phyloP scores from a whole-genome alignment of 257 asterid species.

The Nicotiana paniculata region DNA sequence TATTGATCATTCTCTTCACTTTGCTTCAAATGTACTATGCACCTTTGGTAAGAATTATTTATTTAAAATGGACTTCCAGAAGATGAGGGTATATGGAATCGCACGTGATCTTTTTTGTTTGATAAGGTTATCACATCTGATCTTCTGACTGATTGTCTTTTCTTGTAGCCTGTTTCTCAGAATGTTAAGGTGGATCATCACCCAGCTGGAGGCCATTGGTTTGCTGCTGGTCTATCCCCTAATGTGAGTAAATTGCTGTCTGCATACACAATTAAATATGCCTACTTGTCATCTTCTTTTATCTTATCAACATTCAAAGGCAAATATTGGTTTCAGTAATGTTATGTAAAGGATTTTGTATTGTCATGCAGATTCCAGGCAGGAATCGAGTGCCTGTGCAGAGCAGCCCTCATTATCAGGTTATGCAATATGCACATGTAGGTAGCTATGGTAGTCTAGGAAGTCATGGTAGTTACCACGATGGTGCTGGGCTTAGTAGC shows the following conservation, averaged over 20 bases:
- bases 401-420: constrained; percentile 79
- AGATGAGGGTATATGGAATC: background rate
- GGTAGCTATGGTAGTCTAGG: constrained; percentile 98
- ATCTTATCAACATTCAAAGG: background rate
- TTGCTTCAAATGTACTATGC: background rate
- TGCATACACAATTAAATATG: constrained; percentile 8
- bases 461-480: constrained; percentile 96
- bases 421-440: constrained; percentile 63
- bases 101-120: background rate
- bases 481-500: constrained; percentile 70
- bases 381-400: constrained; percentile 56
- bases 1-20: background rate
- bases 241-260: constrained; percentile 55
- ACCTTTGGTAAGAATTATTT: background rate
- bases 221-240: constrained; percentile 98
- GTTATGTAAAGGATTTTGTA: background rate
- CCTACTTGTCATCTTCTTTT: background rate
- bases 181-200: constrained; percentile 86
- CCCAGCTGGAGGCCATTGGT: constrained; percentile 99
- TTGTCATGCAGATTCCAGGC: constrained; percentile 62
- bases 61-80: background rate
- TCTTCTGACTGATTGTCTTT: background rate
- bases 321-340: background rate
- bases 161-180: constrained; percentile 74
- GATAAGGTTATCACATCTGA: background rate